phyloP scores from a whole-genome alignment of 108 stramenopile species.

The Schizochytrium sp. region DNA sequence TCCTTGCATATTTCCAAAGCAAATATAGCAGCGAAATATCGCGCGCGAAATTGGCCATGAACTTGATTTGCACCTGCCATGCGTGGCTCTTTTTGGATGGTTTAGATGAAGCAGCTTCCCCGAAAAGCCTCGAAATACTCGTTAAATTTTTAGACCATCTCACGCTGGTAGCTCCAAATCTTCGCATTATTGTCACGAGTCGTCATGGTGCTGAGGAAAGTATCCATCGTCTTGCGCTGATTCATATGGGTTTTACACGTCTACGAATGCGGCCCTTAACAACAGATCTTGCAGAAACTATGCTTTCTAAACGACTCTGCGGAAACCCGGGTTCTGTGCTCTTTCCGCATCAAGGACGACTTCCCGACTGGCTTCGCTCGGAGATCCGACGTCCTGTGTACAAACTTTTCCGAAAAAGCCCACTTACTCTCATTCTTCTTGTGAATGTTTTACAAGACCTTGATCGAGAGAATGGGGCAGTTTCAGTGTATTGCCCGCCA shows the following conservation, averaged over 20 bases:
- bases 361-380: constrained; percentile 37
- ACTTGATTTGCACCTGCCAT: background rate
- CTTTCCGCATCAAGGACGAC: background rate
- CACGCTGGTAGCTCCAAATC: background rate
- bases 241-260: background rate
- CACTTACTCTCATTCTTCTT: background rate
- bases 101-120: background rate
- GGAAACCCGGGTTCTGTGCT: background rate
- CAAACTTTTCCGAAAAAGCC: constrained; percentile 41
- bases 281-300: constrained; percentile 13
- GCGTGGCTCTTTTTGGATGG: constrained; percentile 27
- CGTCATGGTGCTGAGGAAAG: background rate
- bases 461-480: constrained; percentile 7
- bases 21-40: background rate
- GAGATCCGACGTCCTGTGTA: background rate
- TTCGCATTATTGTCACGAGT: background rate
- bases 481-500: background rate
- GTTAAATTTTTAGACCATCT: background rate
- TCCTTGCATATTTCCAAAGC: background rate
- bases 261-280: constrained; percentile 43
- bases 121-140: background rate
- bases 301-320: background rate
- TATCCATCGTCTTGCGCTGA: background rate
- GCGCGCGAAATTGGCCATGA: background rate
- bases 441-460: constrained; percentile 6